Evolutionary conservation across 2,329 filamentous ascomycete genomes (phyloP), one percentile per base, ranked within the genome.

Genomic region (Nemania sp.): DNA sequence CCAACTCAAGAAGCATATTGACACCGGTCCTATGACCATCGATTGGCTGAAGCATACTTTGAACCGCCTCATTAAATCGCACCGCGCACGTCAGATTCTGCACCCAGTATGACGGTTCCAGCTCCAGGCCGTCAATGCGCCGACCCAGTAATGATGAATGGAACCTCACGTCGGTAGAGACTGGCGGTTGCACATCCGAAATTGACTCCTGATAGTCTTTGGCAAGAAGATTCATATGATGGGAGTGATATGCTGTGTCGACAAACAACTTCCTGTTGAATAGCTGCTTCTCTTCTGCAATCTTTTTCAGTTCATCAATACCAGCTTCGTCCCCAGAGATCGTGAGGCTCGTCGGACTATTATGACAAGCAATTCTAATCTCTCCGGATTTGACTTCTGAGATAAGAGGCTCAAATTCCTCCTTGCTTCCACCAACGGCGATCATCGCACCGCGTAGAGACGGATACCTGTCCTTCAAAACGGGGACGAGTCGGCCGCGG

Each of bases 201-300:
- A 74, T 69, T 2, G 73, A 70, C 0, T 68, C 66, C 12, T 72
- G 64, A 57, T 81, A 81, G 3, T 76, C 73, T 4, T 77, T 73
- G 1, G 78, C 75, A 1, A 81, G 70, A 1, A 75, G 65, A 43
- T 77, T 72, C 79, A 83, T 82, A 57, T 81, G 78, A 30, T 75
- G 70, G 0, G 80, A 83, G 62, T 83, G 80, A 36, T 82, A 83
- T 0, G 79, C 79, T 9, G 76, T 74, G 9, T 78, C 75, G 5
- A 82, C 76, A 3, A 73, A 72, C 2, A 82, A 71, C 23, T 74
- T 75, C 23, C 75, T 73, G 46, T 76, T 75, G 61, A 82, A 81
- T 3, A 77, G 61, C 22, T 70, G 67, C 22, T 74, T 72, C 28
- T 72, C 68, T 40, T 78, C 70, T 14, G 77, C 72, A 8, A 71